Evolutionary conservation across 306 rosid genomes (phyloP).

Genomic region (Pterocarpus macrocarpus): DNA sequence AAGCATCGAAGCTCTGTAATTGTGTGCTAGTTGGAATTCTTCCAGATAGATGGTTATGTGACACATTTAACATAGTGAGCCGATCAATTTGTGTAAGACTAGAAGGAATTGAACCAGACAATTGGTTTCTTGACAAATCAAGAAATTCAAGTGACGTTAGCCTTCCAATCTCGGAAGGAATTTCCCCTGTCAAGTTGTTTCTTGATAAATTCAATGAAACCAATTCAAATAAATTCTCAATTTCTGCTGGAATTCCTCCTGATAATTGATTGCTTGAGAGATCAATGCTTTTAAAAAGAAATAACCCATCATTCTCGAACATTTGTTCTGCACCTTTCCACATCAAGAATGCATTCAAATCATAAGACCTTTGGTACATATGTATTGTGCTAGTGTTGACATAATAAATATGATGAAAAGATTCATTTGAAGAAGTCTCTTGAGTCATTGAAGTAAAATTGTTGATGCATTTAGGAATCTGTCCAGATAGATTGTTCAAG

Average conservation of each 20-base stretch:
- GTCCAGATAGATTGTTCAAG: constrained; percentile 18
- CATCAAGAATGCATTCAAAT: neutral
- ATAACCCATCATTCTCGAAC: neutral
- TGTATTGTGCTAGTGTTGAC: no score
- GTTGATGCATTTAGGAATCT: constrained; percentile 27
- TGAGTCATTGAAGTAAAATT: constrained; percentile 40
- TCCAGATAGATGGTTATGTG: constrained; percentile 30
- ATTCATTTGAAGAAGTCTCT: no score
- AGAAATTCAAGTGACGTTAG: constrained; percentile 22
- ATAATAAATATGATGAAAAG: no score
- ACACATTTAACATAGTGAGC: constrained; percentile 34
- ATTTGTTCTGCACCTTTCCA: constrained; percentile 45
- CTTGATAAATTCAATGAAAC: constrained; percentile 40
- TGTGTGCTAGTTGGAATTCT: constrained; percentile 36
- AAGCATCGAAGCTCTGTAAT: constrained; percentile 31
- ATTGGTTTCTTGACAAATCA: constrained; percentile 42
- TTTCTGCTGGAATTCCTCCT: constrained; percentile 24
- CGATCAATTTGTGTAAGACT: constrained; percentile 18
- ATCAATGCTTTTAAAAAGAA: constrained; percentile 29
- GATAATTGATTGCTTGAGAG: constrained; percentile 38
- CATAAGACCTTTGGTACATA: no score
- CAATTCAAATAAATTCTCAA: constrained; percentile 17
- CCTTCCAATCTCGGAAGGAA: constrained; percentile 1
- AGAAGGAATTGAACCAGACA: constrained; percentile 38
- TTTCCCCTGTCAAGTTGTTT: constrained; percentile 8